Conservation (phyloP, 2,329 filamentous ascomycete genomes). For the Diaporthe amygdali region DNA sequence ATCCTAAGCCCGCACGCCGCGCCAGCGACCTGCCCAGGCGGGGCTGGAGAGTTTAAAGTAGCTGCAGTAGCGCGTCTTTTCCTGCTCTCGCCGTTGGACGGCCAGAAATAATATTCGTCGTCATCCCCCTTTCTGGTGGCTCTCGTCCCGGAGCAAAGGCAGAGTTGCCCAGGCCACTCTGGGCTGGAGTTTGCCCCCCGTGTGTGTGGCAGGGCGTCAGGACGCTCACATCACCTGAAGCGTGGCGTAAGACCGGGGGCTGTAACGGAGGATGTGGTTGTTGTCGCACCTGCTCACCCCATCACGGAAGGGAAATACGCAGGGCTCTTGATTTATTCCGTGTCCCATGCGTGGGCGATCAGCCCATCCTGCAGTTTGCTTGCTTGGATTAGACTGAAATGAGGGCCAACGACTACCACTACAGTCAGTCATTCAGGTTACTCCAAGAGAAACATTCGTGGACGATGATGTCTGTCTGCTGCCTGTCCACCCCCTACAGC, state of each 20-base stretch:
- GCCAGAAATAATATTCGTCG: slow-evolving; percentile 9
- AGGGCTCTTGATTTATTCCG: neutral
- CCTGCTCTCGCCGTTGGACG: neutral
- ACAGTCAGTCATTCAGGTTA: neutral
- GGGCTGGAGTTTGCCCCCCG: neutral
- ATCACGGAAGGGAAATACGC: neutral
- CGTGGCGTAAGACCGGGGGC: neutral
- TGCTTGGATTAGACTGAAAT: neutral
- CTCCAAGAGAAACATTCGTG: neutral
- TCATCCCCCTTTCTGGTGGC: neutral
- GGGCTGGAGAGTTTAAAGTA: slow-evolving; percentile 20
- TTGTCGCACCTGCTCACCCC: neutral
- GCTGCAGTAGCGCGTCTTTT: slow-evolving; percentile 21
- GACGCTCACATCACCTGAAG: slow-evolving; percentile 5
- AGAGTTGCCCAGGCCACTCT: neutral
- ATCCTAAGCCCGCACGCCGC: neutral
- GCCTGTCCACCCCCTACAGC: neutral
- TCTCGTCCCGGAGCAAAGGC: neutral
- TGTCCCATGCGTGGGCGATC: neutral
- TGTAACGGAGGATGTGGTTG: neutral
- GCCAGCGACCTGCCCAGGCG: slow-evolving; percentile 1
- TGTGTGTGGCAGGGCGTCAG: neutral
- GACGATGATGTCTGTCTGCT: neutral
- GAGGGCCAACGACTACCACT: neutral
- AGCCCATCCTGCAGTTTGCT: neutral